Evolutionary conservation across 129 eudicot genomes (phyloP).

Genomic region (Dittrichia graveolens): DNA sequence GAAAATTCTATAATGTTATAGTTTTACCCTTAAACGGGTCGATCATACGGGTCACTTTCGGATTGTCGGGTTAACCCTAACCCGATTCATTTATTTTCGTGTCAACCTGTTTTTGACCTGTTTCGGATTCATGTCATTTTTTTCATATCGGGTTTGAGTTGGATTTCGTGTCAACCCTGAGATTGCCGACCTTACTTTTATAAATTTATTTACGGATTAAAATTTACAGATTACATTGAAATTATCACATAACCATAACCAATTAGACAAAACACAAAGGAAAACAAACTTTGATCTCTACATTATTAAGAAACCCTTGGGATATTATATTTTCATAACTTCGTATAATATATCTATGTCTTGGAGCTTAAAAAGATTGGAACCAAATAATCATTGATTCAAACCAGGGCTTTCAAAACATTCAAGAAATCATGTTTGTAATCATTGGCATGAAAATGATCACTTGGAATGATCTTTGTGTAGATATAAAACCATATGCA

Average conservation of each 20-base stretch:
- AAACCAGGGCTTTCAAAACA: constrained; percentile 42
- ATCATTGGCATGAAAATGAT: constrained; percentile 52
- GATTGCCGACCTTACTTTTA: no score
- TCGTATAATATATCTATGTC: background rate
- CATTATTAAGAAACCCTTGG: background rate
- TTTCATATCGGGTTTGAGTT: no score
- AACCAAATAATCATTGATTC: background rate
- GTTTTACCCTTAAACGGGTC: no score
- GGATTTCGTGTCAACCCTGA: no score
- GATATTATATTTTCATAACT: background rate
- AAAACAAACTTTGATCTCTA: background rate
- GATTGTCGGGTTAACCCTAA: no score
- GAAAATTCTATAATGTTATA: no score
- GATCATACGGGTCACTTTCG: no score
- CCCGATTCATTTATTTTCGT: no score
- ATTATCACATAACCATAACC: background rate
- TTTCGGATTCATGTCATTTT: no score
- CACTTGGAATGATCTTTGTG: constrained; percentile 59
- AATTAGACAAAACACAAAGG: background rate
- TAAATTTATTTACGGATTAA: background rate
- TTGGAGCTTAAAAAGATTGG: background rate
- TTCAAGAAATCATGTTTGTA: constrained; percentile 52
- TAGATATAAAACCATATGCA: constrained; percentile 67
- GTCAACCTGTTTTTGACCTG: no score
- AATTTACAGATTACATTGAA: background rate